Base-by-base conservation (phyloP, 2,329 filamentous ascomycete genomes). In the Thermoascus crustaceus region DNA sequence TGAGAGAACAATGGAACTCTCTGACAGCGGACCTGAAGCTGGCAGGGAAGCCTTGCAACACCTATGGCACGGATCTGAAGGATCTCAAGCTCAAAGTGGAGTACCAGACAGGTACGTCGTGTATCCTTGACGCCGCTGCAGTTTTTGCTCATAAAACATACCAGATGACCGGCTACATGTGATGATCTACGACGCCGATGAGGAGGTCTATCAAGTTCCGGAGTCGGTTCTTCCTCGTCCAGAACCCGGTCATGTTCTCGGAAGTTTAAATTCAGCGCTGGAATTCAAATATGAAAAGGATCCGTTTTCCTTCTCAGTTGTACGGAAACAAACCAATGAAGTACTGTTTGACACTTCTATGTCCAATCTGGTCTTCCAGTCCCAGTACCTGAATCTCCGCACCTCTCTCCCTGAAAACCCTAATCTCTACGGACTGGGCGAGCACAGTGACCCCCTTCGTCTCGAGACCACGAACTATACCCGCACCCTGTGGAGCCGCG, bases 381-480 rank as follows among this genome's bases (percentile, higher is more conserved):
- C 76, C 7, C 84, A 91, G 57, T 91, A 86, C 49, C 60, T 91
- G 16, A 75, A 79, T 13, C 67, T 89, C 39, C 73, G 81, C 27
- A 88, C 84, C 2, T 73, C 68, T 41, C 67, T 91, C 7, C 83
- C 85, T 0, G 58, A 73, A 1, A 66, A 77, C 35, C 81, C 83
- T 0, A 76, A 82, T 48, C 63, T 91, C 4, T 91, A 91, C 53
- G 85, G 85, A 0, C 69, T 89, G 2, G 85, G 85, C 22, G 84
- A 89, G 60, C 81, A 86, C 54, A 79, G 75, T 2, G 83, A 88
- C 46, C 68, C 77, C 1, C 77, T 86, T 49, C 72, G 74, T 30
- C 66, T 87, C 39, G 77, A 78, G 42, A 81, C 76, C 0, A 77
- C 72, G 20, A 73, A 82, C 57, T 84, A 84, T 54, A 78, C 75